Evolutionary conservation across 2,329 filamentous ascomycete genomes (phyloP), one percentile per base, ranked within the genome.

Genomic region (Microcyclosporella mali): DNA sequence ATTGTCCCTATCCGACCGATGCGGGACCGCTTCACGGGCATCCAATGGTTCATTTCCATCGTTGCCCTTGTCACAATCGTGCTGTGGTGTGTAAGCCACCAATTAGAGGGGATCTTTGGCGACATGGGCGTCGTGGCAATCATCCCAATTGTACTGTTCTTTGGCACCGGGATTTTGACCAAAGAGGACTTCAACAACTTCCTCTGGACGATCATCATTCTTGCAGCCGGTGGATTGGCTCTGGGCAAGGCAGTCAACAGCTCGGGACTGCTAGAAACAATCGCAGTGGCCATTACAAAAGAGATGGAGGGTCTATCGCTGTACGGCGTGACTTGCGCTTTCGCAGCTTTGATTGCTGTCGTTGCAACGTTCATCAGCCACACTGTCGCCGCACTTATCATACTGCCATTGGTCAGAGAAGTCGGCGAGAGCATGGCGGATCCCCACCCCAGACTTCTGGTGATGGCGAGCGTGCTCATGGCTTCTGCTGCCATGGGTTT

Each of bases 161-260:
- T 98, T 58, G 92, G 92, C 41, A 89, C 88, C 2, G 92, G 92
- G 9, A 90, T 97, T 53, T 74, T 98, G 25, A 97, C 89, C 37
- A 98, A 97, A 68, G 92, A 97, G 67, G 92, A 98, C 68, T 98
- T 98, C 64, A 98, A 98, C 73, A 98, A 98, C 66, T 98, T 98
- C 66, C 84, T 95, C 30, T 98, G 92, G 92, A 98, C 94, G 15
- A 98, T 98, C 66, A 95, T 98, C 67, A 97, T 98, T 59, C 82
- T 98, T 15, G 92, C 92, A 0, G 90, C 92, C 0, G 92, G 92
- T 35, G 92, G 92, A 6, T 71, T 98, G 27, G 88, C 88, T 1
- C 79, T 98, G 0, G 92, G 92, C 43, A 95, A 94, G 65, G 86
- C 90, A 0, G 92, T 98, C 45, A 90, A 88, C 51, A 92, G 87